Evolutionary conservation across 176 grass and related monocot species (phyloP).

Genomic region (Oryza brachyantha): DNA sequence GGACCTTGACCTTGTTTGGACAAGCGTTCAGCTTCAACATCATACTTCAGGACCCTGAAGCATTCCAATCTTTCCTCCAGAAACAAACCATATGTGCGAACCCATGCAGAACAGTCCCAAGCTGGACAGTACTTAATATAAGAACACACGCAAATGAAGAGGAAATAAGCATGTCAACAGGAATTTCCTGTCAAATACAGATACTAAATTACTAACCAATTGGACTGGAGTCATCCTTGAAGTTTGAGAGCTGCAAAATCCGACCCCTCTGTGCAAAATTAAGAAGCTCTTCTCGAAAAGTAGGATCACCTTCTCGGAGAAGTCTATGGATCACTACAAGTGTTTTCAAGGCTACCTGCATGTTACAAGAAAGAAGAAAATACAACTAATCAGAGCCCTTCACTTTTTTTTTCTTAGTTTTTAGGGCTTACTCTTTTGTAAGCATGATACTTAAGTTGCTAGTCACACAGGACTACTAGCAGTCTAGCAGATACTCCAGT

Average conservation of each 20-base stretch:
- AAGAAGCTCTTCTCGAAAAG: constrained; percentile 94
- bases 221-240: constrained; percentile 97
- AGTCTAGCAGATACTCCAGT: too few species aligned
- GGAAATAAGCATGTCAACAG: background rate
- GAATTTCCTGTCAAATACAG: constrained; percentile 17
- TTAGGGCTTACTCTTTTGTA: background rate
- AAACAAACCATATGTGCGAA: constrained; percentile 89
- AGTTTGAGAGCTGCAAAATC: constrained; percentile 94
- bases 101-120: constrained; percentile 99
- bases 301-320: constrained; percentile 90
- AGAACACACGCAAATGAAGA: constrained; percentile 24
- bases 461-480: background rate
- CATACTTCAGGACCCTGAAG: constrained; percentile 89
- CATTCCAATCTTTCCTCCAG: constrained; percentile 99
- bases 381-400: background rate
- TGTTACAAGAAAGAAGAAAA: background rate
- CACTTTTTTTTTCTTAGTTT: background rate
- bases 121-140: constrained; percentile 45
- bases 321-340: constrained; percentile 90
- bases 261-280: constrained; percentile 91
- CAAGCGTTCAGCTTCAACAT: constrained; percentile 94
- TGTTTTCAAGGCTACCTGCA: constrained; percentile 89
- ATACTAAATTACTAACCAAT: constrained; percentile 60
- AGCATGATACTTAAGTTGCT: background rate
- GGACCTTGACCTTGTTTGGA: constrained; percentile 72